Evolutionary conservation across 2,329 filamentous ascomycete species (phyloP).

Genomic region (Apiospora kogelbergensis): DNA sequence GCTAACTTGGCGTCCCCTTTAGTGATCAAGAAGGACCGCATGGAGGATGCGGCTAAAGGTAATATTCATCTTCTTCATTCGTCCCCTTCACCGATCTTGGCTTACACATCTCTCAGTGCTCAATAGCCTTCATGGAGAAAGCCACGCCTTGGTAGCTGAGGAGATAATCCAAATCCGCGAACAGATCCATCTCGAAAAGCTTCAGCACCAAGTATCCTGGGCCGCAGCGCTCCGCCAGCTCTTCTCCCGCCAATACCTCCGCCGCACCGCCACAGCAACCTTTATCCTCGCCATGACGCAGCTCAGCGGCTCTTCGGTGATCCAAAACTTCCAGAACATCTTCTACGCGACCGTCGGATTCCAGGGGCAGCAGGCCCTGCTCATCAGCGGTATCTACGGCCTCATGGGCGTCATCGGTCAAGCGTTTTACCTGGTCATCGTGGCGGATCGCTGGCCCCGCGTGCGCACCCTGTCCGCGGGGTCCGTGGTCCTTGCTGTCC

Average conservation of each 20-base stretch:
- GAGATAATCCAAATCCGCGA: neutral
- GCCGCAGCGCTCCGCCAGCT: neutral
- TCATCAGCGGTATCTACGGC: conserved; percentile 36
- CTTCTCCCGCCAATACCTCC: neutral
- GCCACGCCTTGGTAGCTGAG: neutral
- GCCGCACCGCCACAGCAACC: conserved; percentile 27
- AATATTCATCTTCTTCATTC: neutral
- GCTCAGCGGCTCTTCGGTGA: conserved; percentile 34
- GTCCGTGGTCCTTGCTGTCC: neutral
- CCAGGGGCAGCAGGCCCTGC: conserved; percentile 28
- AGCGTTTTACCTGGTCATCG: conserved; percentile 14
- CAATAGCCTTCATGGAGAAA: neutral
- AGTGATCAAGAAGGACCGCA: neutral
- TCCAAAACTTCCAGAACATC: conserved; percentile 37
- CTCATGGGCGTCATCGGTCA: conserved; percentile 38
- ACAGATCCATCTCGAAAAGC: neutral
- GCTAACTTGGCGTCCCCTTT: neutral
- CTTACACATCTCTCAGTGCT: neutral
- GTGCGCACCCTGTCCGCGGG: neutral
- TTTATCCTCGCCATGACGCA: conserved; percentile 35
- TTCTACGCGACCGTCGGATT: conserved; percentile 36
- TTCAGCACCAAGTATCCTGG: neutral
- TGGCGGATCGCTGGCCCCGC: neutral
- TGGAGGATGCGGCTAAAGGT: neutral
- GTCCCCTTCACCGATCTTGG: neutral